A percentile compares a stretch with the other conserved stretches of the same genome.
These are phyloP conservation scores for Zea mays DNA, from an alignment of 176 grass and related monocot genomes.

Conservation along the genomic window Zm-B73-REFERENCE-NAM-5.0 NC_050101.1:29498001-29498500, in stretches of 20 bases:
- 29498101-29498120: conserved; percentile 10
- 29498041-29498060: conserved; percentile 77
- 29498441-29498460: conserved; percentile 18
- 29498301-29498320: background rate
- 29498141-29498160: conserved; percentile 23
- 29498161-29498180: conserved; percentile 48
- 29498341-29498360: conserved; percentile 33
- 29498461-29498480: background rate
- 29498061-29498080: conserved; percentile 78
- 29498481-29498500: no score
- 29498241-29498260: background rate
- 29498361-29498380: conserved; percentile 16
- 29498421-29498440: background rate
- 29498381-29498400: conserved; percentile 11
- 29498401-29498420: conserved; percentile 36
- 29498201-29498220: background rate
- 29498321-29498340: background rate
- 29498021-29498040: conserved; percentile 84
- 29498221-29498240: background rate
- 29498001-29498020: conserved; percentile 71
- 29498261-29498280: background rate
- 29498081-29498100: conserved; percentile 60
- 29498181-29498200: conserved; percentile 31
- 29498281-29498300: conserved; percentile 23
- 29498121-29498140: background rate